Percentiles rank a stretch among this genome's conserved stretches.
These are phyloP conservation scores for Vigna radiata DNA, from an alignment of 306 rosid genomes.

Conservation along the genomic window DNA sequence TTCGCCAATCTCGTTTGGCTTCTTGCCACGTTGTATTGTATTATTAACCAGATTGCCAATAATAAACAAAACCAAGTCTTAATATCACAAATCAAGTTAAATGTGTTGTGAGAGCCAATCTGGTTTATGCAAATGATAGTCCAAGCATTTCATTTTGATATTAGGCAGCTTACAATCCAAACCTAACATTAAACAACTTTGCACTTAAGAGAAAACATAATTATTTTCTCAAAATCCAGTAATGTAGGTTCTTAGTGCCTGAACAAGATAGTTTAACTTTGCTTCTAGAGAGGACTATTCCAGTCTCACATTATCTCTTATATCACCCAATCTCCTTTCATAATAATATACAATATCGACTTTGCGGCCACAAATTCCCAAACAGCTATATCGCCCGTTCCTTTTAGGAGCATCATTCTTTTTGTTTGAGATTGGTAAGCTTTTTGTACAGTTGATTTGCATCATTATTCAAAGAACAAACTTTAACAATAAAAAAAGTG, in stretches of 20 bases:
- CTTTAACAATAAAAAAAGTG: no score
- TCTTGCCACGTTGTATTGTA: not conserved
- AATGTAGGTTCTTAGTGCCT: conserved; percentile 15
- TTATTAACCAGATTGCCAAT: conserved; percentile 25
- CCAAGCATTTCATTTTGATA: not conserved
- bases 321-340: conserved; percentile 66
- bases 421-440: conserved; percentile 55
- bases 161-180: not conserved
- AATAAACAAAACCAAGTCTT: conserved; percentile 11
- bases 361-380: conserved; percentile 70
- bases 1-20: conserved; percentile 21
- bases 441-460: conserved; percentile 67
- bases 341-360: conserved; percentile 57
- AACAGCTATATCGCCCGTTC: conserved; percentile 59
- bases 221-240: conserved; percentile 1
- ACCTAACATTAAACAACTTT: conserved; percentile 7
- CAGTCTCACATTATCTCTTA: conserved; percentile 70
- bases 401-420: conserved; percentile 50
- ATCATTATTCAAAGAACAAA: no score
- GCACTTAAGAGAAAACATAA: not conserved
- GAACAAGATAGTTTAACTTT: conserved; percentile 57
- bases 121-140: conserved; percentile 29
- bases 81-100: conserved; percentile 18
- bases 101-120: conserved; percentile 1
- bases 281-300: conserved; percentile 67